phyloP scores from a whole-genome alignment of 352 stramenopile genomes.

The Globisporangium apiculatum region DNA sequence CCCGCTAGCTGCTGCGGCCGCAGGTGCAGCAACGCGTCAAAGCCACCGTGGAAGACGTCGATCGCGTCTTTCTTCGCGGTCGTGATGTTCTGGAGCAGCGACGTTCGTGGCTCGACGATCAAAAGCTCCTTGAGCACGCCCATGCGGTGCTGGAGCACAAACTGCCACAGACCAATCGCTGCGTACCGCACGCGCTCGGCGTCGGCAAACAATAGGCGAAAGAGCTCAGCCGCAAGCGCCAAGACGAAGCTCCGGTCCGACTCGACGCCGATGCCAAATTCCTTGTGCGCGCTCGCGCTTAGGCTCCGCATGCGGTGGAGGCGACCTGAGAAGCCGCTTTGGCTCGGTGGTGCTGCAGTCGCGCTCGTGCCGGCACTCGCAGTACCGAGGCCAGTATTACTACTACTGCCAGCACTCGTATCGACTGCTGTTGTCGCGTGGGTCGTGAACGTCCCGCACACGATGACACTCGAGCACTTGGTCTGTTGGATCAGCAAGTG shows the following conservation, averaged over 20 bases:
- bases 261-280: constrained; percentile 59
- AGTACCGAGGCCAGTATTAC: background rate
- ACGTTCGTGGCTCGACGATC: constrained; percentile 61
- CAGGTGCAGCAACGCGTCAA: constrained; percentile 58
- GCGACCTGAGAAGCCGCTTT: constrained; percentile 20
- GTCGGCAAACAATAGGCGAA: constrained; percentile 61
- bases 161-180: constrained; percentile 61
- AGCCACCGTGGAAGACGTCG: constrained; percentile 69
- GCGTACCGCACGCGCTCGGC: constrained; percentile 31
- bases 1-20: constrained; percentile 8
- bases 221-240: constrained; percentile 45
- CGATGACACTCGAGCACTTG: constrained; percentile 49
- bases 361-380: background rate
- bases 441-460: constrained; percentile 26
- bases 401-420: constrained; percentile 1
- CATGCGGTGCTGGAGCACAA: constrained; percentile 63
- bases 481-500: constrained; percentile 59
- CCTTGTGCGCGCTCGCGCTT: constrained; percentile 38
- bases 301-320: constrained; percentile 48
- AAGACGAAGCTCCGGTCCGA: constrained; percentile 70
- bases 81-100: constrained; percentile 61
- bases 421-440: constrained; percentile 5
- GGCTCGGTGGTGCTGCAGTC: background rate
- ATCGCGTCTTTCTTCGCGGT: constrained; percentile 66
- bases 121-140: constrained; percentile 67